Evolutionary conservation across 345 rosid species (phyloP).

Genomic region (Mercurialis annua): DNA sequence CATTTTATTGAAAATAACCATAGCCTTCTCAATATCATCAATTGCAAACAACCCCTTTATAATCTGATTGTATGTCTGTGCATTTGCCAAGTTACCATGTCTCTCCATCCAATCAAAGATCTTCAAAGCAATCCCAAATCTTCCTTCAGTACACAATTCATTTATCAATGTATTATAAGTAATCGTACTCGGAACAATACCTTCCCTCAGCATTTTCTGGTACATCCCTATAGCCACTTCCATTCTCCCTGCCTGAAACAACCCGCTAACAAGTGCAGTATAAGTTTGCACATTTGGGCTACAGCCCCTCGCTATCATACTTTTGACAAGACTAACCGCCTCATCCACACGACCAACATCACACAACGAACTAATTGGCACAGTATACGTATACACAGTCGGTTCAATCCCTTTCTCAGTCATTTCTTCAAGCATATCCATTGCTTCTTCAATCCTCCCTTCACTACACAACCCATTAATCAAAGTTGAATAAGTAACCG

Average conservation of each 20-base stretch:
- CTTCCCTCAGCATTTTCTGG: slow-evolving; percentile 51
- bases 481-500: slow-evolving; percentile 51
- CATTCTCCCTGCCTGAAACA: slow-evolving; percentile 37
- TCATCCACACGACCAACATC: slow-evolving; percentile 49
- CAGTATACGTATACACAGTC: slow-evolving; percentile 50
- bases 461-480: slow-evolving; percentile 54
- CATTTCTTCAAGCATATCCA: slow-evolving; percentile 54
- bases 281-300: slow-evolving; percentile 52
- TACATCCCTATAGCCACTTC: slow-evolving; percentile 58
- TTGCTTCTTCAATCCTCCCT: slow-evolving; percentile 53
- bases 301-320: slow-evolving; percentile 47
- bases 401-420: slow-evolving; percentile 45
- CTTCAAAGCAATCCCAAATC: slow-evolving; percentile 36
- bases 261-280: slow-evolving; percentile 53
- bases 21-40: slow-evolving; percentile 46
- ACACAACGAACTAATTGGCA: slow-evolving; percentile 48
- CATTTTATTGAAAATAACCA: slow-evolving; percentile 47
- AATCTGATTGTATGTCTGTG: slow-evolving; percentile 46
- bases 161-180: slow-evolving; percentile 58
- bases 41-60: slow-evolving; percentile 39
- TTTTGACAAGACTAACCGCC: slow-evolving; percentile 38
- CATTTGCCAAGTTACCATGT: slow-evolving; percentile 29
- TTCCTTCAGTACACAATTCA: slow-evolving; percentile 36
- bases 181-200: slow-evolving; percentile 45
- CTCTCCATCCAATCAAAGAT: slow-evolving; percentile 50